Evolutionary conservation across 306 rosid species (phyloP), one percentile per base, ranked within the genome.

Genomic region (Inga oerstediana): DNA sequence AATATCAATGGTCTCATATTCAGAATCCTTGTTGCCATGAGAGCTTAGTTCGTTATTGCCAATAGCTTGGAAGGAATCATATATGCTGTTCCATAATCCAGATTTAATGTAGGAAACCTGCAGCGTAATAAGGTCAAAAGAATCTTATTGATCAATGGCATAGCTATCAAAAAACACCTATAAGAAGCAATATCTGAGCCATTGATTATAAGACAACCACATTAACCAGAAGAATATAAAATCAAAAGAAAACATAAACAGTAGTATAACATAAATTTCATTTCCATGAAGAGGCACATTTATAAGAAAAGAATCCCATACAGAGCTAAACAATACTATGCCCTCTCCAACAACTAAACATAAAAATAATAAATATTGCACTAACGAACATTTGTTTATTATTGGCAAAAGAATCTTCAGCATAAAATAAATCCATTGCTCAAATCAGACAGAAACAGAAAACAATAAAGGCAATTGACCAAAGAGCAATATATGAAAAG

Each of bases 61-160:
- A 74, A 92, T 69, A 45, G 86, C 86, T 89, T 92, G 97, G 70
- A 91, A 85, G n/a, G 91, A 81, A 82, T 95, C 99, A 87, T 87
- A 93, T 59, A 95, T 89, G 90, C 91, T 92, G 82, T 93, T 91
- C 97, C 98, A 91, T 89, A 86, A 86, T 86, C 99, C 98, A 79
- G 86, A 85, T 83, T 90, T 92, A 69, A 93, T 89, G 78, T 93
- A 90, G 77, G 90, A 90, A 80, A 96, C 90, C 99, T 96, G 77
- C 83, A 87, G 80, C 49, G 68, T 59, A 20, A 22, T 39, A 76
- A 9, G 85, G 37, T 30, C 34, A 20, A 78, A 43, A 48, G 59
- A 37, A 41, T 32, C 44, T 75, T 41, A 70, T 41, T 11, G 16
- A 70, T 41, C 32, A 71, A 71, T 44, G 19, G 7, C 39, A 32